Percentiles rank a stretch among this genome's conserved stretches.
Evolutionary conservation across 163 green algal species (phyloP).

Genomic region (Botryococcus braunii): DNA sequence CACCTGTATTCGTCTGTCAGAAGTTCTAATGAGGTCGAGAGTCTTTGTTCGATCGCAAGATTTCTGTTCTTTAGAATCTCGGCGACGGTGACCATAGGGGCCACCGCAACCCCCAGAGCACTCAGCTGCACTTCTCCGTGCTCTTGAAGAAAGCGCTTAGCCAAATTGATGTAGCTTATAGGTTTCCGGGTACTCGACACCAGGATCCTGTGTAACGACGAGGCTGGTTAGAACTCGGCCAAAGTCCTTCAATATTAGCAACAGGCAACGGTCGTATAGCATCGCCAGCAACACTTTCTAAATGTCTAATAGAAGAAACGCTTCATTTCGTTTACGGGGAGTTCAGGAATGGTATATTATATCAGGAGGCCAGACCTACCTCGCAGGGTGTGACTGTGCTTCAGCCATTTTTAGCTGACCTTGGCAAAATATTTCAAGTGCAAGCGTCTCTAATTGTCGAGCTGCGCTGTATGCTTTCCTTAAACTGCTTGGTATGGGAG

Average conservation of each 20-base stretch:
- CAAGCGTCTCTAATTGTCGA: too few species aligned
- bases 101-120: constrained; percentile 71
- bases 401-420: too few species aligned
- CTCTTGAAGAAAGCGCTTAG: constrained; percentile 66
- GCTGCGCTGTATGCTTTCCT: too few species aligned
- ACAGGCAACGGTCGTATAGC: too few species aligned
- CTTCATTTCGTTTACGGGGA: neutral
- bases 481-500: too few species aligned
- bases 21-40: constrained; percentile 31
- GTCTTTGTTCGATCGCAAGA: constrained; percentile 53
- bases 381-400: neutral
- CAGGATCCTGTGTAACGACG: constrained; percentile 60
- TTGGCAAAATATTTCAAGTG: too few species aligned
- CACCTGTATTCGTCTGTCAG: constrained; percentile 21
- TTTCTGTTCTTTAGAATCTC: constrained; percentile 81
- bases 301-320: neutral
- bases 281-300: too few species aligned
- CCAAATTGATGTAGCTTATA: constrained; percentile 71
- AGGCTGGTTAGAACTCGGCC: too few species aligned
- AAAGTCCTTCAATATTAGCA: too few species aligned
- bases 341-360: neutral
- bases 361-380: neutral
- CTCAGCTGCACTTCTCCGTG: constrained; percentile 75
- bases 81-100: constrained; percentile 71
- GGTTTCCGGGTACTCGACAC: constrained; percentile 70